Percentiles rank a stretch among this genome's conserved stretches.
phyloP scores from a whole-genome alignment of 2,329 filamentous ascomycete genomes.

The Bipolaris victoriae region DNA sequence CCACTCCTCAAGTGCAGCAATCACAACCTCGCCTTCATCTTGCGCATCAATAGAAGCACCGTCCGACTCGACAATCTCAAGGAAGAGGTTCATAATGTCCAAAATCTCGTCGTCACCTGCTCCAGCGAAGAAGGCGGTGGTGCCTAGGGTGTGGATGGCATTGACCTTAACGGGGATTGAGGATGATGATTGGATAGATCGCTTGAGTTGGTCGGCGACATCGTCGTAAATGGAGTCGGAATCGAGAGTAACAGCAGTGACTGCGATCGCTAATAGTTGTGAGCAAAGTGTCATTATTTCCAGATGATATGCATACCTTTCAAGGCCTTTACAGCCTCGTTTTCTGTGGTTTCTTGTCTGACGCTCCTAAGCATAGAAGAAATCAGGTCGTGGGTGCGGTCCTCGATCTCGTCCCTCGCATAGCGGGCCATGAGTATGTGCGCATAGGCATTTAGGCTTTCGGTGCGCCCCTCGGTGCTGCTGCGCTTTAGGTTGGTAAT shows the following conservation, averaged over 20 bases:
- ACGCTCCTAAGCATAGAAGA: conserved; percentile 72
- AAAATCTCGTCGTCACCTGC: conserved; percentile 70
- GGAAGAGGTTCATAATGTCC: conserved; percentile 74
- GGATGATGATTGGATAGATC: conserved; percentile 69
- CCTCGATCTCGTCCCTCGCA: conserved; percentile 66
- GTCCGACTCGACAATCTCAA: conserved; percentile 81
- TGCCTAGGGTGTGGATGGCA: conserved; percentile 74
- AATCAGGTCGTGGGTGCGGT: conserved; percentile 66
- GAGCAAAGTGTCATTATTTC: conserved; percentile 13
- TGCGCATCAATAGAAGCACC: conserved; percentile 73
- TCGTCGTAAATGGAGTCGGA: conserved; percentile 70
- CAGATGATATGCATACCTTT: conserved; percentile 54
- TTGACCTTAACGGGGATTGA: conserved; percentile 69
- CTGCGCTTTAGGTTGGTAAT: conserved; percentile 80
- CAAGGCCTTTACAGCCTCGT: conserved; percentile 72
- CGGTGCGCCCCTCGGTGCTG: conserved; percentile 72
- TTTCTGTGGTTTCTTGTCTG: conserved; percentile 69
- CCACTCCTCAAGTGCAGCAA: conserved; percentile 78
- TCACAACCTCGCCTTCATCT: conserved; percentile 73
- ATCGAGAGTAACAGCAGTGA: conserved; percentile 71
- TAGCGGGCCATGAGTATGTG: conserved; percentile 72
- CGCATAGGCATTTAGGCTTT: conserved; percentile 65
- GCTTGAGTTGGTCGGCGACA: conserved; percentile 64
- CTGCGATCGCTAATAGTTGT: conserved; percentile 61
- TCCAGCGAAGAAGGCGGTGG: conserved; percentile 77